These are phyloP conservation scores for Mortierella sp. DNA, from an alignment of 371 early-diverging fungal species.

Conservation along the genomic window DNA sequence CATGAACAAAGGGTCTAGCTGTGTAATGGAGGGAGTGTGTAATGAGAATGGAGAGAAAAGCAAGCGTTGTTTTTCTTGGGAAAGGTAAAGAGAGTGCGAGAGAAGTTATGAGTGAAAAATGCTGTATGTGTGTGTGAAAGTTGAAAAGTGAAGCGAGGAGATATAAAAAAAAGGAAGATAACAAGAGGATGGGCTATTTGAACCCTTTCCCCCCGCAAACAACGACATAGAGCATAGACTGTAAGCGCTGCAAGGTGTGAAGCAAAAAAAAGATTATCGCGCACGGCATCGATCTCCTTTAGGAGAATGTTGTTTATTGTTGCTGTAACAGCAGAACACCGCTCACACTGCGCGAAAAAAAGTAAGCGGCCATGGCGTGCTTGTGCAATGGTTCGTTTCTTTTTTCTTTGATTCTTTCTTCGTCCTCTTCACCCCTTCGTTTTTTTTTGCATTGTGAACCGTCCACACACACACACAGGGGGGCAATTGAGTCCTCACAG, in stretches of 20 bases:
- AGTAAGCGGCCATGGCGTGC: conserved; percentile 7
- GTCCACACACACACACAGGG: not conserved
- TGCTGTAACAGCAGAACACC: not conserved
- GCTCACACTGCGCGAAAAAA: not conserved
- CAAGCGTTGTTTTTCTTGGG: not conserved
- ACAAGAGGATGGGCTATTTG: not conserved
- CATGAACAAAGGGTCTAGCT: not conserved
- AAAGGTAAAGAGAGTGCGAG: not conserved
- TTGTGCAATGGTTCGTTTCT: not conserved
- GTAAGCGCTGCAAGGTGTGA: not conserved
- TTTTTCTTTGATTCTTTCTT: not conserved
- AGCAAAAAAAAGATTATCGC: conserved; percentile 12
- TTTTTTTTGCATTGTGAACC: not conserved
- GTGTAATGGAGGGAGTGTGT: not conserved
- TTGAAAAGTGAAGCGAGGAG: not conserved
- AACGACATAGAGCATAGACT: not conserved
- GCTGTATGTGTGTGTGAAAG: not conserved
- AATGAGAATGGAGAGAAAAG: not conserved
- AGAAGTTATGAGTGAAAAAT: not conserved
- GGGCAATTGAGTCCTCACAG: too few species aligned
- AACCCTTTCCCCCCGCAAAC: not conserved
- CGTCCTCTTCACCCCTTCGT: not conserved
- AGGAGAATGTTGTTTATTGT: not conserved
- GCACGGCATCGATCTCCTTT: not conserved
- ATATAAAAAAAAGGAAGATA: not conserved